A percentile compares a stretch with the other conserved stretches of the same genome.
Conservation (phyloP, 768 basidiomycete genomes). For the Suillus occidentalis region DNA sequence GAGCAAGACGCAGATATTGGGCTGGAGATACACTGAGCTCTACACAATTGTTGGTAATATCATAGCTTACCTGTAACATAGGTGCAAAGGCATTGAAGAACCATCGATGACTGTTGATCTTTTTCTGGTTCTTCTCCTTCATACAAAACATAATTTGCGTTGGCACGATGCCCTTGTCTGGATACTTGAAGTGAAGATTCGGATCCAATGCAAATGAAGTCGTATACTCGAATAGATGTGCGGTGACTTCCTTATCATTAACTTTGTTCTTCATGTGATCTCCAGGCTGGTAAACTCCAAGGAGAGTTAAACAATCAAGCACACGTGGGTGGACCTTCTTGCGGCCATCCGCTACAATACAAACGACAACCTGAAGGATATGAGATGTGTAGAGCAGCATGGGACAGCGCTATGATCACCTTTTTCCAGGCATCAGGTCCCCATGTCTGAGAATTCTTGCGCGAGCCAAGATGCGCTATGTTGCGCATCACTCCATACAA, state of each 20-base stretch:
- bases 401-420: slow-evolving; percentile 35
- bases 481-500: slow-evolving; percentile 94
- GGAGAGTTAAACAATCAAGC: slow-evolving; percentile 84
- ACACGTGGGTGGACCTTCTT: slow-evolving; percentile 81
- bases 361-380: slow-evolving; percentile 73
- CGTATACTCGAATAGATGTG: slow-evolving; percentile 84
- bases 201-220: slow-evolving; percentile 79
- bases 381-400: neutral
- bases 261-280: slow-evolving; percentile 62
- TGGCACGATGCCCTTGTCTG: slow-evolving; percentile 91
- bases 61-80: slow-evolving; percentile 67
- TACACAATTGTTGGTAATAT: neutral
- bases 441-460: slow-evolving; percentile 93
- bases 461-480: slow-evolving; percentile 76
- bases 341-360: slow-evolving; percentile 88
- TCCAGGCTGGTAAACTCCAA: slow-evolving; percentile 87
- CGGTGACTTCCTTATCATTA: slow-evolving; percentile 71
- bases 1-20: slow-evolving; percentile 88
- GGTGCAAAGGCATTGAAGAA: slow-evolving; percentile 94
- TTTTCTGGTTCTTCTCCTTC: slow-evolving; percentile 95
- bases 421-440: slow-evolving; percentile 97
- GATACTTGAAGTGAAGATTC: slow-evolving; percentile 80
- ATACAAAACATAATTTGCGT: slow-evolving; percentile 92
- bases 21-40: slow-evolving; percentile 39
- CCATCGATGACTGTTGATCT: slow-evolving; percentile 97